Conservation (phyloP, 495 filamentous ascomycete species). For the Trichocladium uniseriatum region DNA sequence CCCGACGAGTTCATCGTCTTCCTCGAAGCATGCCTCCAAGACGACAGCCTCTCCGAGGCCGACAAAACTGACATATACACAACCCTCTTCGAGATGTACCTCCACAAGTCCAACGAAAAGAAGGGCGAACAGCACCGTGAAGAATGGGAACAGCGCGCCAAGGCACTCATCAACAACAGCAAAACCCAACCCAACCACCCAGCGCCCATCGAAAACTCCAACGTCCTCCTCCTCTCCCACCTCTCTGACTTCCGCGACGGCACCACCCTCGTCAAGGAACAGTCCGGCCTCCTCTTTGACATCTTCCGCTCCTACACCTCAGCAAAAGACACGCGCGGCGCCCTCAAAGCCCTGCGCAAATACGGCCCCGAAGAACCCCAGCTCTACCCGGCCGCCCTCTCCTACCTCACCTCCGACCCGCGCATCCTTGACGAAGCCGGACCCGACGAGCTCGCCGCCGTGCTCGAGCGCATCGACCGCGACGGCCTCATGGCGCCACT, state of each 20-base stretch:
- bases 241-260: slow-evolving; percentile 84
- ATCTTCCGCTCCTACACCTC: slow-evolving; percentile 96
- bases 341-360: slow-evolving; percentile 77
- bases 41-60: slow-evolving; percentile 52
- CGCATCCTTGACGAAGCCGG: slow-evolving; percentile 79
- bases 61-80: slow-evolving; percentile 86
- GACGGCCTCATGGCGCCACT: slow-evolving; percentile 91
- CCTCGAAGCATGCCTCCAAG: slow-evolving; percentile 70
- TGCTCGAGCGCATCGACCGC: slow-evolving; percentile 78
- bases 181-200: neutral
- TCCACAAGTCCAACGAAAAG: slow-evolving; percentile 73
- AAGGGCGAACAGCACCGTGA: slow-evolving; percentile 55
- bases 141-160: slow-evolving; percentile 85
- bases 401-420: slow-evolving; percentile 84
- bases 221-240: slow-evolving; percentile 85
- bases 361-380: slow-evolving; percentile 90
- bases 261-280: slow-evolving; percentile 84
- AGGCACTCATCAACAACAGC: slow-evolving; percentile 60
- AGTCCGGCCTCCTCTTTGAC: slow-evolving; percentile 84
- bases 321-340: slow-evolving; percentile 82
- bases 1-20: slow-evolving; percentile 84
- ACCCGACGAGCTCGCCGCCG: slow-evolving; percentile 64
- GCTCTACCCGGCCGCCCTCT: slow-evolving; percentile 82
- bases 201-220: slow-evolving; percentile 82
- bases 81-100: slow-evolving; percentile 94